Evolutionary conservation across 2,329 filamentous ascomycete genomes (phyloP).

Genomic region (Ophiocordyceps sinensis): DNA sequence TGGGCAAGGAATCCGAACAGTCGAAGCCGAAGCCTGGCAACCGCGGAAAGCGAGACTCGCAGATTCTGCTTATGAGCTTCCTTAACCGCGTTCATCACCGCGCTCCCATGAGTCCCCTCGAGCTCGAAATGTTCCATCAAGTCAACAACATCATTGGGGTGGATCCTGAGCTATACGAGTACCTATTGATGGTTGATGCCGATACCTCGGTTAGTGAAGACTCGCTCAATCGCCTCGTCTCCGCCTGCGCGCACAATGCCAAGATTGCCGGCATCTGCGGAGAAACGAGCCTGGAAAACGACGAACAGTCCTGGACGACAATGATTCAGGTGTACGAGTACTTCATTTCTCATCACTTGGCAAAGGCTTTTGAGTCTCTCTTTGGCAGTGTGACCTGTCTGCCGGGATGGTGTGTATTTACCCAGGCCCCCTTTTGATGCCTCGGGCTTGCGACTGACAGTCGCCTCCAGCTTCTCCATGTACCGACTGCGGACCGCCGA

Average conservation of each 20-base stretch:
- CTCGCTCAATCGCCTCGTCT: constrained; percentile 80
- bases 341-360: constrained; percentile 93
- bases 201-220: constrained; percentile 92
- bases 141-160: constrained; percentile 99
- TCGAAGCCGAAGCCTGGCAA: constrained; percentile 86
- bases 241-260: constrained; percentile 81
- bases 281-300: constrained; percentile 91
- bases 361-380: constrained; percentile 94
- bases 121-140: constrained; percentile 97
- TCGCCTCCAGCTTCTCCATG: constrained; percentile 74
- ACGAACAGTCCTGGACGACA: constrained; percentile 92
- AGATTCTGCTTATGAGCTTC: constrained; percentile 93
- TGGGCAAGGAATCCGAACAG: constrained; percentile 93
- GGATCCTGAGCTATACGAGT: constrained; percentile 93
- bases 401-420: constrained; percentile 75
- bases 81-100: constrained; percentile 95
- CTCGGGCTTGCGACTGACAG: neutral
- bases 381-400: constrained; percentile 98
- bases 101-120: constrained; percentile 84
- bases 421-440: neutral
- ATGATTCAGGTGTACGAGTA: constrained; percentile 99
- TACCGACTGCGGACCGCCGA: constrained; percentile 90
- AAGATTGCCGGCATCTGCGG: constrained; percentile 97
- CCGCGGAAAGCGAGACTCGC: constrained; percentile 95
- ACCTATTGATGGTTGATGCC: constrained; percentile 92